These are phyloP conservation scores for Gossypium davidsonii DNA, from an alignment of 441 rosid genomes.

Conservation along the genomic window DNA sequence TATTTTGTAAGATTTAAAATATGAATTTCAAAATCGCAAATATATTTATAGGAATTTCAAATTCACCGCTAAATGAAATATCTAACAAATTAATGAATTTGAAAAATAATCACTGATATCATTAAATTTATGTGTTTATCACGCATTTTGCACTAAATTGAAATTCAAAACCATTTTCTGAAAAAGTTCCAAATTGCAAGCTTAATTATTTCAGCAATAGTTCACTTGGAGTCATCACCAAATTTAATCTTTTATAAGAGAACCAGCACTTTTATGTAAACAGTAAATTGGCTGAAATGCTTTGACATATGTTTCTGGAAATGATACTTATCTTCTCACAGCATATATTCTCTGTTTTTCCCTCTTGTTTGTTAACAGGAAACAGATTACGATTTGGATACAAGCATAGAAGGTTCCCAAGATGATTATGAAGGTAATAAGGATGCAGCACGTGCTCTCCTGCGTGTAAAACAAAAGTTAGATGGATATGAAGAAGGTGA, in stretches of 20 bases:
- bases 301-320: neutral
- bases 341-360: neutral
- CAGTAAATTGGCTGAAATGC: neutral
- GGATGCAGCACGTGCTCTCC: conserved; percentile 89
- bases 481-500: conserved; percentile 99
- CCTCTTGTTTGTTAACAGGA: conserved; percentile 39
- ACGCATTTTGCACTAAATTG: neutral
- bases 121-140: neutral
- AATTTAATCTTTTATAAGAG: neutral
- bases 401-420: conserved; percentile 59
- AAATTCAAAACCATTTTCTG: neutral
- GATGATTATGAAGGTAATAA: conserved; percentile 85
- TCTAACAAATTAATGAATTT: neutral
- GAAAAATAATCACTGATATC: neutral
- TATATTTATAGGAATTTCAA: too few species aligned
- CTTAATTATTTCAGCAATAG: neutral
- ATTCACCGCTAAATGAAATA: too few species aligned
- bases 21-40: too few species aligned
- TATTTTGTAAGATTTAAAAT: too few species aligned
- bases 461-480: conserved; percentile 92
- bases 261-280: neutral
- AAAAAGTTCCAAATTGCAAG: neutral
- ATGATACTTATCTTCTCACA: neutral
- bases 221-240: neutral
- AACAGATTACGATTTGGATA: conserved; percentile 55